These are phyloP conservation scores for Solanum hybrid DNA, from an alignment of 305 asterid species.

Conservation along the genomic window DNA sequence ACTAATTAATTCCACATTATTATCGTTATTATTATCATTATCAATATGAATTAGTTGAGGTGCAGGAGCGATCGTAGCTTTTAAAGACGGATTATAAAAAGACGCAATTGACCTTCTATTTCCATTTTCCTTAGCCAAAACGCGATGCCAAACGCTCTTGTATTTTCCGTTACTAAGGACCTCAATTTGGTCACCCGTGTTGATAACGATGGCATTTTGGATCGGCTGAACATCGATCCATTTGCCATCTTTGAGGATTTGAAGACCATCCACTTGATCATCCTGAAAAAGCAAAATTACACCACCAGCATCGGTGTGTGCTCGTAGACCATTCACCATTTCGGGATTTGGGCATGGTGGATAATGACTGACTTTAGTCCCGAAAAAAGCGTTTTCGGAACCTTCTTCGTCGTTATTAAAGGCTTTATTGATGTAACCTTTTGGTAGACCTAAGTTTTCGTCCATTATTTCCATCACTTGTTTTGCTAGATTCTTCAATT, in stretches of 20 bases:
- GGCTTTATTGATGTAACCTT: slow-evolving; percentile 54
- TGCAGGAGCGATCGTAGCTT: slow-evolving; percentile 74
- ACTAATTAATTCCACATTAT: background rate
- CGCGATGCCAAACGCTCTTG: slow-evolving; percentile 84
- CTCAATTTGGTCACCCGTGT: slow-evolving; percentile 86
- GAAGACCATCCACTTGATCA: slow-evolving; percentile 68
- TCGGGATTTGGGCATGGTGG: slow-evolving; percentile 81
- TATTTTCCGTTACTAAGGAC: slow-evolving; percentile 80
- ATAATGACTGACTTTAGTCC: slow-evolving; percentile 88
- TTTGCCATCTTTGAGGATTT: slow-evolving; percentile 59
- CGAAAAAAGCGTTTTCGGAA: slow-evolving; percentile 46
- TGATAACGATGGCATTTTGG: slow-evolving; percentile 57
- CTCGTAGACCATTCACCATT: slow-evolving; percentile 64
- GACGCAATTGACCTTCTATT: slow-evolving; percentile 82
- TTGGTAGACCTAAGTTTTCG: slow-evolving; percentile 59
- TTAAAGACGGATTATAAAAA: slow-evolving; percentile 61
- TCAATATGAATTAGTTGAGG: slow-evolving; percentile 1
- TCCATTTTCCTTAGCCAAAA: slow-evolving; percentile 40
- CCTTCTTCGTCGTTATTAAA: slow-evolving; percentile 37
- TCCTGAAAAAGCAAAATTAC: slow-evolving; percentile 75
- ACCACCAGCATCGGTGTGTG: slow-evolving; percentile 96
- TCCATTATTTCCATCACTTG: slow-evolving; percentile 75
- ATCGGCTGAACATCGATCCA: slow-evolving; percentile 85
- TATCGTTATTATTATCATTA: background rate
- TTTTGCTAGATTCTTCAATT: slow-evolving; percentile 53